Evolutionary conservation across 2,329 filamentous ascomycete species (phyloP).

Genomic region (Colletotrichum godetiae): DNA sequence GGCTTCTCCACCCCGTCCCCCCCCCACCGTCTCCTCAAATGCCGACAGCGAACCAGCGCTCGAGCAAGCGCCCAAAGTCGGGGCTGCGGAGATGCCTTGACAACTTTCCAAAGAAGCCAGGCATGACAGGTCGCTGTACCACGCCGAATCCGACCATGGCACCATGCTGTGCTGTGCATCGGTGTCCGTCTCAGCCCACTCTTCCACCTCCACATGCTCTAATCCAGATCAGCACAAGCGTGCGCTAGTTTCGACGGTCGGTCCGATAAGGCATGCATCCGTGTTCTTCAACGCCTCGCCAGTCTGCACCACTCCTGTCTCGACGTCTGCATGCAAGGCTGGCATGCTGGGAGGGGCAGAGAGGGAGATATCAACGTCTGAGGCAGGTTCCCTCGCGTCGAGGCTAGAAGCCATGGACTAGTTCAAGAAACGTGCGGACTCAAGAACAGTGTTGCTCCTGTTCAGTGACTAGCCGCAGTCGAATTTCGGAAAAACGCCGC

Average conservation of each 20-base stretch:
- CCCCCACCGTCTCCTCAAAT: slow-evolving; percentile 3
- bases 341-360: neutral
- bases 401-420: neutral
- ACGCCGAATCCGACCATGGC: neutral
- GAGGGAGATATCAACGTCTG: neutral
- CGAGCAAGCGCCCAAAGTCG: neutral
- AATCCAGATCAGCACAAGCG: slow-evolving; percentile 18
- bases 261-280: slow-evolving; percentile 35
- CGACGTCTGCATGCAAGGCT: slow-evolving; percentile 24
- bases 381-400: neutral
- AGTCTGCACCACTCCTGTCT: neutral
- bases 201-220: slow-evolving; percentile 19
- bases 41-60: slow-evolving; percentile 26
- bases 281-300: slow-evolving; percentile 20
- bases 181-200: slow-evolving; percentile 17
- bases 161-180: slow-evolving; percentile 11
- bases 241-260: slow-evolving; percentile 11
- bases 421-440: neutral
- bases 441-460: too few species aligned
- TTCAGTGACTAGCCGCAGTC: neutral
- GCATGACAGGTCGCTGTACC: slow-evolving; percentile 7
- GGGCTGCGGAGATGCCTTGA: neutral
- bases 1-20: slow-evolving; percentile 10
- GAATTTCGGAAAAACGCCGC: too few species aligned
- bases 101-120: slow-evolving; percentile 3